Evolutionary conservation across 2,329 filamentous ascomycete species (phyloP).

Genomic region (Cladosporium sp.): DNA sequence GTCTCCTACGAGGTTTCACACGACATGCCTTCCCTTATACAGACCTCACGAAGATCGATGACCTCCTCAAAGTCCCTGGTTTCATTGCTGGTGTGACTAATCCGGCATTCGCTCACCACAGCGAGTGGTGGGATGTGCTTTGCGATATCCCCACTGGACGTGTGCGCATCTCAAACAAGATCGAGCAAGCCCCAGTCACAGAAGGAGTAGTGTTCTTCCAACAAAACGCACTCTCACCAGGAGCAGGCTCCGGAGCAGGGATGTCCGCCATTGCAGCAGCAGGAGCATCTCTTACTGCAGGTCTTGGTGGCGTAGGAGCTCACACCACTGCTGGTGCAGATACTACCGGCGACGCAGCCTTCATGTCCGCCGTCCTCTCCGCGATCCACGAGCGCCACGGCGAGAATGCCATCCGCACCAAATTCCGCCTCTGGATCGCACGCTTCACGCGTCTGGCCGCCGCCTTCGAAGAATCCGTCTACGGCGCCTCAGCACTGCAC

Average conservation of each 20-base stretch:
- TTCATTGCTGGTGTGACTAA: conserved; percentile 99
- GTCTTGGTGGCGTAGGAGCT: conserved; percentile 29
- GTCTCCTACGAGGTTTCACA: conserved; percentile 89
- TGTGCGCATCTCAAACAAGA: conserved; percentile 89
- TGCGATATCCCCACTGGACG: conserved; percentile 90
- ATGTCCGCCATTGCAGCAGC: conserved; percentile 33
- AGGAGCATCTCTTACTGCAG: conserved; percentile 39
- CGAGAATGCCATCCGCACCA: conserved; percentile 84
- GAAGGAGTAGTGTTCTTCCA: conserved; percentile 88
- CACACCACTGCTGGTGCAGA: conserved; percentile 45
- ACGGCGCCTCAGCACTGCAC: conserved; percentile 85
- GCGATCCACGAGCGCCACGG: conserved; percentile 85
- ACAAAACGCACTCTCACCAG: conserved; percentile 46
- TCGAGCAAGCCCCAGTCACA: conserved; percentile 76
- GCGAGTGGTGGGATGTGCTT: conserved; percentile 96
- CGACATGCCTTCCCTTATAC: conserved; percentile 97
- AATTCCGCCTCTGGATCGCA: conserved; percentile 92
- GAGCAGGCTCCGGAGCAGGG: conserved; percentile 22
- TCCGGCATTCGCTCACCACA: conserved; percentile 89
- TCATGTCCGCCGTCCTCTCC: conserved; percentile 82
- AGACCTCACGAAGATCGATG: conserved; percentile 95
- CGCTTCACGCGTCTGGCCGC: conserved; percentile 92
- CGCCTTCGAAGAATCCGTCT: conserved; percentile 93
- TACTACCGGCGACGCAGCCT: conserved; percentile 80
- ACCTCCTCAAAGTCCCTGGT: conserved; percentile 89